Base-by-base conservation (phyloP, 2,329 filamentous ascomycete species). In the Aspergillus sp. region DNA sequence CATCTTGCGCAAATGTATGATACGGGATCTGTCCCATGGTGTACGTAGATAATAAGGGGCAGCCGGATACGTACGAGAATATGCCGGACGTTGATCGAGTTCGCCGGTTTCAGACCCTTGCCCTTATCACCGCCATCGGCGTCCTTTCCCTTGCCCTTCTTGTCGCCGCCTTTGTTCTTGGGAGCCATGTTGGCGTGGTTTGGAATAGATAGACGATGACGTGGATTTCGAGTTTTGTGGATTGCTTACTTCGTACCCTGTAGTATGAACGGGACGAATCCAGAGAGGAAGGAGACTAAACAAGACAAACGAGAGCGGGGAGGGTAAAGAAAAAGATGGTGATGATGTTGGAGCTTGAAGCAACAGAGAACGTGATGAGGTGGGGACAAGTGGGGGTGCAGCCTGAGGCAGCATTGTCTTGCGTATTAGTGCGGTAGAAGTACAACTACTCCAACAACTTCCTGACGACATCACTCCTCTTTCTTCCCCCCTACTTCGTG, bases 61-160 rank as follows among this genome's bases (percentile, higher is more conserved):
- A n/a, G n/a, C n/a, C n/a, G n/a, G 47, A 43, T 36, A 66, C 72
- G 50, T 71, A 79, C 76, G 58, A 86, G 75, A 55, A 87, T 86
- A 68, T 87, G 84, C 36, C 84, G 76, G 47, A 81, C 82, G 63
- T 86, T 86, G 67, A 87, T 84, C n/a, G 77, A 78, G 46, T 79
- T 83, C 4, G 82, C 83, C 7, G 80, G 74, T 65, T 86, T 86
- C 58, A 81, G 70, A 8, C 58, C 64, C 54, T 73, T 71, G 30
- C 64, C 68, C 35, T 66, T 61, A 32, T 59, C 57, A 49, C 67
- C 68, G 19, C 33, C 65, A 26, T 66, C 64, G 20, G 35, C 17
- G 38, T 71, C 71, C 56, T 75, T 74, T 49, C 66, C 69, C 55
- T 76, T 76, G 47, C 68, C 69, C 59, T 73, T 75, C 54, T 70